phyloP scores from a whole-genome alignment of 1,284 basidiomycete species.

The Irpex lacteus region DNA sequence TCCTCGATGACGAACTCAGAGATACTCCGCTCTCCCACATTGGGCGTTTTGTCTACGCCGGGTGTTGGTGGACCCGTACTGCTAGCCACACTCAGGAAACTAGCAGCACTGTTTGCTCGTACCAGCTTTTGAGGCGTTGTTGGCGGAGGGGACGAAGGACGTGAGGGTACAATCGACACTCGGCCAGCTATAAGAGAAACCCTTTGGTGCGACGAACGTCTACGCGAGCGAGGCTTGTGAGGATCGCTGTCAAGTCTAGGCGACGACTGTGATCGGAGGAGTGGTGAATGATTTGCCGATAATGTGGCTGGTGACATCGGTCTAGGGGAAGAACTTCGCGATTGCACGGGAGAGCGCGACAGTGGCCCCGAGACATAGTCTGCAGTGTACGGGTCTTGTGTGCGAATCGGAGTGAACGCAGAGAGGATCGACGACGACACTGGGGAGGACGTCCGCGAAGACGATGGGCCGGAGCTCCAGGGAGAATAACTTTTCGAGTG shows the following conservation, averaged over 20 bases:
- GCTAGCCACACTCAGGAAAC: conserved; percentile 53
- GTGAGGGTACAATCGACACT: conserved; percentile 69
- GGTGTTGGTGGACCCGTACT: conserved; percentile 67
- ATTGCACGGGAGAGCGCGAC: conserved; percentile 30
- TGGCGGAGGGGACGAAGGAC: conserved; percentile 60
- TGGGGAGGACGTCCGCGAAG: conserved; percentile 19
- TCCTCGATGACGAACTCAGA: conserved; percentile 79
- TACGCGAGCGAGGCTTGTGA: conserved; percentile 52
- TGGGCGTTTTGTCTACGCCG: conserved; percentile 41
- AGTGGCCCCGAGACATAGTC: conserved; percentile 28
- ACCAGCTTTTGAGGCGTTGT: conserved; percentile 57
- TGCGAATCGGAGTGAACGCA: conserved; percentile 18
- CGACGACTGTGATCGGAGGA: conserved; percentile 38
- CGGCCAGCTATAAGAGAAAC: conserved; percentile 80
- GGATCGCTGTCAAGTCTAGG: conserved; percentile 24
- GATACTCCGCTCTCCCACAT: conserved; percentile 63
- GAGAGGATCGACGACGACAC: conserved; percentile 15
- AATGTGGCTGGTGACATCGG: conserved; percentile 25
- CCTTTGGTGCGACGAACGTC: conserved; percentile 77
- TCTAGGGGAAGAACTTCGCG: conserved; percentile 31
- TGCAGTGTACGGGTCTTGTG: conserved; percentile 16
- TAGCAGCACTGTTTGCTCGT: conserved; percentile 59
- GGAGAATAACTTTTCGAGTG: conserved; percentile 16
- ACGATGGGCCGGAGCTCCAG: conserved; percentile 23
- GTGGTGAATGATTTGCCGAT: conserved; percentile 24